Evolutionary conservation across 2,329 filamentous ascomycete genomes (phyloP), one percentile per base, ranked within the genome.

Genomic region (Colletotrichum horii): DNA sequence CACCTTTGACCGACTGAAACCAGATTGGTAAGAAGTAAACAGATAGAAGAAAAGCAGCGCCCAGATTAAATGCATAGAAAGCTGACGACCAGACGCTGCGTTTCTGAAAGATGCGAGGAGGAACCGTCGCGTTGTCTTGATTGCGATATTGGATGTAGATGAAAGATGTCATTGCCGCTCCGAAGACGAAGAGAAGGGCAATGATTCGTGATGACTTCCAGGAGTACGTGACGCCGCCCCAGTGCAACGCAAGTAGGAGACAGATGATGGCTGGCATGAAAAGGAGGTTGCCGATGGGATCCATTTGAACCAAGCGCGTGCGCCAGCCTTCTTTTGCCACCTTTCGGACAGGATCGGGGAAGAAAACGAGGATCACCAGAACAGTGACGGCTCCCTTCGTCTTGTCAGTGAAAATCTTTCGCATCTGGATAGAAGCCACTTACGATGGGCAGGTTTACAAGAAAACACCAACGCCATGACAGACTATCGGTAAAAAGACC

Each of bases 161-260:
- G 73, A 88, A 88, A 4, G 79, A 24, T 12, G 80, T n/a, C 16
- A 85, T 79, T 16, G 85, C 80, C 2, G 85, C 80, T 3, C 80
- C 88, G 16, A 86, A 86, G 6, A 87, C 86, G 9, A 87, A 83
- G 66, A 92, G 87, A 26, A 91, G 82, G 3, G 87, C 88, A 48
- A 91, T 87, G 62, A 91, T 84, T n/a, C 82, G 83, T 11, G 85
- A 81, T 80, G 84, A 85, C 71, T 80, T 83, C 90, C 90, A 92
- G 3, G 89, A 64, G 70, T 89, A 88, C 22, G 87, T 81, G 34
- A 87, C 83, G 9, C 85, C 86, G 30, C 86, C 86, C 87, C 87
- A 90, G 74, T 89, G 87, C 8, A 91, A 81, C n/a, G 88, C 88
- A 1, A 90, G 82, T 0, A 90, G 79, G 22, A 89, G 82, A 76